Evolutionary conservation across 306 rosid species (phyloP).

Genomic region (Sesbania bispinosa): DNA sequence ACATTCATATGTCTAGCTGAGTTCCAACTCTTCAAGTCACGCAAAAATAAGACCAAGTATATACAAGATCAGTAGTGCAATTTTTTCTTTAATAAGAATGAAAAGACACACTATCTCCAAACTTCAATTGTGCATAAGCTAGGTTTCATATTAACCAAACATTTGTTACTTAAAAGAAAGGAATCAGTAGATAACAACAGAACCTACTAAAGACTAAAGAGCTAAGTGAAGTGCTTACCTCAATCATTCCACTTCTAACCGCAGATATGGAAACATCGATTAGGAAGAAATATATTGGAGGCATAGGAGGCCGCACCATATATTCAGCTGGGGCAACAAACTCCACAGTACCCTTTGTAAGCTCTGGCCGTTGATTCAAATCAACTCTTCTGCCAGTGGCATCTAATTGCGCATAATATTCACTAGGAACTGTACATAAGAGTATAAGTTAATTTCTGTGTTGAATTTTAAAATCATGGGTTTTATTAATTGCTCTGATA

Average conservation of each 20-base stretch:
- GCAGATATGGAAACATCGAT: constrained; percentile 92
- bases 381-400: constrained; percentile 89
- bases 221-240: constrained; percentile 54
- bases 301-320: constrained; percentile 99
- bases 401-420: constrained; percentile 89
- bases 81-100: too few relatives aligned
- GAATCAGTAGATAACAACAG: too few relatives aligned
- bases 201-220: too few relatives aligned
- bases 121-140: too few relatives aligned
- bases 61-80: too few relatives aligned
- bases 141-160: too few relatives aligned
- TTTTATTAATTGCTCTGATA: too few relatives aligned
- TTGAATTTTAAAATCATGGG: too few relatives aligned
- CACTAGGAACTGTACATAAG: constrained; percentile 76
- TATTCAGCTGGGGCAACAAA: constrained; percentile 99
- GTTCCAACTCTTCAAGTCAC: neutral
- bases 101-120: too few relatives aligned
- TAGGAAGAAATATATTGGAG: constrained; percentile 94
- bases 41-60: constrained; percentile 6
- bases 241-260: constrained; percentile 98
- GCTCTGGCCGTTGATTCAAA: constrained; percentile 91
- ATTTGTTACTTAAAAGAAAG: too few relatives aligned
- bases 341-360: constrained; percentile 83
- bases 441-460: too few relatives aligned
- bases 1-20: constrained; percentile 1